Evolutionary conservation across 2,329 filamentous ascomycete genomes (phyloP).

Genomic region (Fusarium paranaense): DNA sequence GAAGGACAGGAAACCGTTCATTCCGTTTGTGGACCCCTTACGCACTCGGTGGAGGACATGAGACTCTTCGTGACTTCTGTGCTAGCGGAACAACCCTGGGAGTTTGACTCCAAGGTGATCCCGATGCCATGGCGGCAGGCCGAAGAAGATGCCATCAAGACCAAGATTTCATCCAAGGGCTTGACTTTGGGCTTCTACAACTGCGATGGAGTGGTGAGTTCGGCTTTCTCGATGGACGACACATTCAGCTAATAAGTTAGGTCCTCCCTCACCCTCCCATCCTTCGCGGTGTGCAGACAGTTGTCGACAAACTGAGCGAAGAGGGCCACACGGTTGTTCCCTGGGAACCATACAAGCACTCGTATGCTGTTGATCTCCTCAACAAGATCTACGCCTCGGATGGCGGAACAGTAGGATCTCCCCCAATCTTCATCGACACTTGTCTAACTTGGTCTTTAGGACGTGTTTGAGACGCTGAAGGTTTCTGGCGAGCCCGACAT

Average conservation of each 20-base stretch:
- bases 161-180: constrained; percentile 32
- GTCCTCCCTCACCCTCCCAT: constrained; percentile 53
- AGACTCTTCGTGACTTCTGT: constrained; percentile 44
- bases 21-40: constrained; percentile 50
- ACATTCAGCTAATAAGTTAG: constrained; percentile 23
- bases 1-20: constrained; percentile 50
- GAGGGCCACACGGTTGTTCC: constrained; percentile 46
- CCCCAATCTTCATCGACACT: no score
- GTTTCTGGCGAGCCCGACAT: constrained; percentile 53
- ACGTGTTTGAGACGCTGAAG: constrained; percentile 42
- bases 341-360: constrained; percentile 48
- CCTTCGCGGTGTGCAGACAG: constrained; percentile 45
- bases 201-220: constrained; percentile 31
- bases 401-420: constrained; percentile 39
- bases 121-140: constrained; percentile 52
- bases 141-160: constrained; percentile 41
- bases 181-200: constrained; percentile 50
- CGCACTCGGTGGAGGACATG: constrained; percentile 40
- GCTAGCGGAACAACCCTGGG: constrained; percentile 50
- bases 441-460: constrained; percentile 27
- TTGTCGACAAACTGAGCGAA: constrained; percentile 40
- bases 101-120: constrained; percentile 49
- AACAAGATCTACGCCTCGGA: constrained; percentile 46
- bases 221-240: accelerated
- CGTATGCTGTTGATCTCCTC: constrained; percentile 40